Conservation (phyloP, 2,329 filamentous ascomycete species). For the Capronia americana region DNA sequence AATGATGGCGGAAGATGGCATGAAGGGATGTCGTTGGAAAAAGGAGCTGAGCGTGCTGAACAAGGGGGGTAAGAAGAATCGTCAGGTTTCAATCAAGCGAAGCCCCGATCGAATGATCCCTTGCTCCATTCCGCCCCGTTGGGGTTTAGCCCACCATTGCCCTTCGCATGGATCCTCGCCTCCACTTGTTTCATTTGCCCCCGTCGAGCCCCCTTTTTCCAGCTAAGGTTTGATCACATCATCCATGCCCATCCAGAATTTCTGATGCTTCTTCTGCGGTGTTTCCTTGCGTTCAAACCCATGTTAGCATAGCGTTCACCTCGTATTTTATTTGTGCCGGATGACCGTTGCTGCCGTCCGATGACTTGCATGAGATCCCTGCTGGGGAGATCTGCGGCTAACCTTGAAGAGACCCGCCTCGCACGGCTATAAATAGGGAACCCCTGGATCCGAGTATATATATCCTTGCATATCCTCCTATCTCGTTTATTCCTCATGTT, state of each 20-base stretch:
- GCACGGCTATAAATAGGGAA: not conserved
- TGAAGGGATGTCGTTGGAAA: conserved; percentile 17
- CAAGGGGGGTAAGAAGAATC: conserved; percentile 1
- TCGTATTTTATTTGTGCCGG: conserved; percentile 6
- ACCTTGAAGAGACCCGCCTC: conserved; percentile 1
- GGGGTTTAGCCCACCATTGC: conserved; percentile 14
- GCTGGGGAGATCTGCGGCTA: conserved; percentile 19
- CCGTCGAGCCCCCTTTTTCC: not conserved
- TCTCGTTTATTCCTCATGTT: not conserved
- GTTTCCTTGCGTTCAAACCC: not conserved
- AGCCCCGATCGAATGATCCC: conserved; percentile 5
- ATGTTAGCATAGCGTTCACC: not conserved
- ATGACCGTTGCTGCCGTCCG: conserved; percentile 2
- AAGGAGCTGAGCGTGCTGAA: conserved; percentile 13
- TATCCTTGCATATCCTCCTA: not conserved
- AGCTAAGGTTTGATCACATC: not conserved
- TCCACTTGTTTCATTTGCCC: conserved; percentile 20
- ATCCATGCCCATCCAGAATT: not conserved
- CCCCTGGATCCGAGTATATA: not conserved
- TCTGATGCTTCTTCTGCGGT: not conserved
- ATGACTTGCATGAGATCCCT: conserved; percentile 20
- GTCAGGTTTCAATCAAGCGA: conserved; percentile 4
- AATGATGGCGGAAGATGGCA: not conserved
- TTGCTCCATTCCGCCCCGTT: conserved; percentile 18
- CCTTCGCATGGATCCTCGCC: conserved; percentile 21